These are phyloP conservation scores for Leccinum boreale DNA, from an alignment of 768 basidiomycete genomes.

Conservation along the genomic window DNA sequence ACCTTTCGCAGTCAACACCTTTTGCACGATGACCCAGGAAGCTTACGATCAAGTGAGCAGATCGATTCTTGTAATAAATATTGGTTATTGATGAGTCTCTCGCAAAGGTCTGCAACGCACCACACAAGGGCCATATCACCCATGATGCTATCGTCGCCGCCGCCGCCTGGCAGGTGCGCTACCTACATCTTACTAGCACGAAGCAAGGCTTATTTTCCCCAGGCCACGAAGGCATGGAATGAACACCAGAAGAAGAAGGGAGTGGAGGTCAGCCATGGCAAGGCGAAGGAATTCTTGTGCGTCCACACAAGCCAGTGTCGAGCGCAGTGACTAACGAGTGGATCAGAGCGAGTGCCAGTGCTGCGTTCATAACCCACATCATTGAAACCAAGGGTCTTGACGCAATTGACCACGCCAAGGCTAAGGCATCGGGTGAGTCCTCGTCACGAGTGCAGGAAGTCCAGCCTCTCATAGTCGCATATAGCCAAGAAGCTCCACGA, in stretches of 20 bases:
- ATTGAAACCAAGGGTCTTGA: constrained; percentile 61
- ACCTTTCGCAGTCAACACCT: background rate
- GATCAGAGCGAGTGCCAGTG: constrained; percentile 51
- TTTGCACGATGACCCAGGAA: constrained; percentile 12
- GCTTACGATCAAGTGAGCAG: constrained; percentile 22
- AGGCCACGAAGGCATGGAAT: constrained; percentile 67
- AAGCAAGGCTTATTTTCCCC: background rate
- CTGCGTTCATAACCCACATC: constrained; percentile 49
- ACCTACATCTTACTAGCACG: background rate
- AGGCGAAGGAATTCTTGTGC: constrained; percentile 50
- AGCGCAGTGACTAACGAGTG: background rate
- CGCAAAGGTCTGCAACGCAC: constrained; percentile 42
- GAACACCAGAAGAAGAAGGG: constrained; percentile 51
- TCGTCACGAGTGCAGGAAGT: background rate
- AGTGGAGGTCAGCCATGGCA: constrained; percentile 44
- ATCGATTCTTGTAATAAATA: background rate
- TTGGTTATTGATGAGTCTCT: background rate
- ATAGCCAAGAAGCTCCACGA: constrained; percentile 8
- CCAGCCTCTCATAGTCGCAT: background rate
- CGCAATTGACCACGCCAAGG: constrained; percentile 40
- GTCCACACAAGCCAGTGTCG: constrained; percentile 30
- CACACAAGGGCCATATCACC: constrained; percentile 55
- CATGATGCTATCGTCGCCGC: constrained; percentile 70
- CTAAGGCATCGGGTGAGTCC: constrained; percentile 36
- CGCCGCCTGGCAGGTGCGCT: constrained; percentile 56